Evolutionary conservation across 1,139 yeast genomes (phyloP), one percentile per base, ranked within the genome.

Genomic region (Geotrichum restrictum): DNA sequence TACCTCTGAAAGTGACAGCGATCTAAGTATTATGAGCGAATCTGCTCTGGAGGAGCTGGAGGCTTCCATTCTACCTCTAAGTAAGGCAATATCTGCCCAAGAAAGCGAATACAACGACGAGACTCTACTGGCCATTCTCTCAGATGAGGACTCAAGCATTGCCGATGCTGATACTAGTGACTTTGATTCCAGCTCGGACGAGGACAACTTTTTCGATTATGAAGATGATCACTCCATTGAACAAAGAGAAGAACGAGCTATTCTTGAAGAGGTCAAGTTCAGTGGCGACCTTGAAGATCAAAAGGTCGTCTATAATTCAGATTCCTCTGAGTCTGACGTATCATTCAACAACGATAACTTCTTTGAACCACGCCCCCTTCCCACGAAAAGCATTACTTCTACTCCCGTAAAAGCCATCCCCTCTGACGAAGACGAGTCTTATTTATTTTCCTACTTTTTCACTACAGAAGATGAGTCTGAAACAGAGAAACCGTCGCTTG

Each of bases 401-500:
- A 33, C 42, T 5, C 42, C 18, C 37, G 44, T 38, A 39, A 44
- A 31, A 51, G 52, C 38, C 52, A 51, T 36, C 51, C 34, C 34
- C n/a, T 57, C 27, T 27, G 41, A 66, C 1, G 71, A 67, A 18
- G 75, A 72, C 54, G 76, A 73, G 50, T 63, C 71, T 4, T 69
- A 71, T 45, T 60, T 72, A 19, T 69, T 73, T 69, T 69, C 72
- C 37, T 71, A 71, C 59, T 71, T 73, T 52, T 71, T 72, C 59
- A 64, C 73, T 5, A 66, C 73, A 4, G 69, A 65, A 21, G 67
- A 63, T 29, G 67, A 64, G 14, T 61, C 57, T 11, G 61, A 42
- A 19, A 11, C 21, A 3, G 60, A 60, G 43, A 45, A 39, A 8
- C 57, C 60, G 60, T 2, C 57, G 57, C 4, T 13, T n/a, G 36